These are phyloP conservation scores for Cyclotella choctawhatcheeana DNA, from an alignment of 108 stramenopile genomes.

Conservation along the genomic window DNA sequence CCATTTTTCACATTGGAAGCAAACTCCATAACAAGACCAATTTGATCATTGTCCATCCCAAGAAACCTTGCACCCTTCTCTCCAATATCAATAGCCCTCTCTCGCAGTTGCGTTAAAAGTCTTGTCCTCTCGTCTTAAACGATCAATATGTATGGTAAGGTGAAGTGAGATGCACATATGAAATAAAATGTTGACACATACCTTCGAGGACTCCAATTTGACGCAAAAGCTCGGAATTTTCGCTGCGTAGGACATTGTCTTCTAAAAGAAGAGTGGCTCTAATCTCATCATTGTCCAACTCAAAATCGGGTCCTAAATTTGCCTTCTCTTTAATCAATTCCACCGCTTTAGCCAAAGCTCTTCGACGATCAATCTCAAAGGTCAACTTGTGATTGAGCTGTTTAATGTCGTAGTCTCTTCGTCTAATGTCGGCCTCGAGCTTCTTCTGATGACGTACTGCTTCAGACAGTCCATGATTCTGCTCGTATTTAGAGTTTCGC, in stretches of 20 bases:
- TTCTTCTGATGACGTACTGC: conserved; percentile 66
- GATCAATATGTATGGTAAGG: too few species aligned
- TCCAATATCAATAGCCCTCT: conserved; percentile 62
- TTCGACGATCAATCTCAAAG: conserved; percentile 54
- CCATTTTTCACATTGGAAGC: conserved; percentile 60
- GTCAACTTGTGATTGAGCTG: conserved; percentile 47
- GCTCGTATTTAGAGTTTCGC: conserved; percentile 67
- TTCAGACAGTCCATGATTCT: conserved; percentile 73
- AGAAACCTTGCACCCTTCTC: conserved; percentile 61
- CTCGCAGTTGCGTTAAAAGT: conserved; percentile 61
- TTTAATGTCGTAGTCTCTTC: conserved; percentile 66
- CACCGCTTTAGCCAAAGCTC: conserved; percentile 60
- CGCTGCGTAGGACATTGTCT: conserved; percentile 30
- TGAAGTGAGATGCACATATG: too few species aligned
- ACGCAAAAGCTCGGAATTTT: conserved; percentile 58
- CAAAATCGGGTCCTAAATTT: conserved; percentile 55
- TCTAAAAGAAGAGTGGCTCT: conserved; percentile 28
- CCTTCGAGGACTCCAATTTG: conserved; percentile 75
- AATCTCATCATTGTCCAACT: conserved; percentile 63
- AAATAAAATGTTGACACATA: conserved; percentile 7
- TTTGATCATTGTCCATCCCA: conserved; percentile 49
- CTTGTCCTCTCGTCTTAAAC: conserved; percentile 56
- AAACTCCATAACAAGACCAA: conserved; percentile 60
- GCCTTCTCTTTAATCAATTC: conserved; percentile 74
- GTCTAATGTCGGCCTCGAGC: conserved; percentile 70